Evolutionary conservation across 805 yeast species (phyloP).

Genomic region (Danielia reshetovae): DNA sequence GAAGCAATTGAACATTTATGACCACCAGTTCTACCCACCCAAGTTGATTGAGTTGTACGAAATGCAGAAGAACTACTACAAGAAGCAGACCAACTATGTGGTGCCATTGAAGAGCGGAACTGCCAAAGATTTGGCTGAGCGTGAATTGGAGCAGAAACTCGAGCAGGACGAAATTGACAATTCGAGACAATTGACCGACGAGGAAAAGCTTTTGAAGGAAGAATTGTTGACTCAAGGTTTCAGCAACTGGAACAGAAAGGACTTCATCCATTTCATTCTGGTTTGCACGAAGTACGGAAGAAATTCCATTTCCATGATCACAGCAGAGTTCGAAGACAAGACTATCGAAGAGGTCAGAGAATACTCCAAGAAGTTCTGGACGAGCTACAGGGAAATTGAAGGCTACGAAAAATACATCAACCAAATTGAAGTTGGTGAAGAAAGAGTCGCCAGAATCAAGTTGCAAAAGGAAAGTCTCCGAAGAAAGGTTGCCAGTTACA

Average conservation of each 20-base stretch:
- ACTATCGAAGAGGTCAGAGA: conserved; percentile 72
- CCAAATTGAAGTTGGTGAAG: conserved; percentile 89
- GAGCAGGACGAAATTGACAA: conserved; percentile 72
- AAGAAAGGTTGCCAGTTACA: conserved; percentile 65
- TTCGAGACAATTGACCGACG: conserved; percentile 79
- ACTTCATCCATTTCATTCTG: conserved; percentile 76
- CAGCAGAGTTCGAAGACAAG: conserved; percentile 79
- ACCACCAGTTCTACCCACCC: conserved; percentile 89
- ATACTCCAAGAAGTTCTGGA: conserved; percentile 82
- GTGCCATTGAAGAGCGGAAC: conserved; percentile 62
- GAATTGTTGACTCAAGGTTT: conserved; percentile 64
- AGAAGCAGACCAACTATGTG: conserved; percentile 60
- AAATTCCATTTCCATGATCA: conserved; percentile 63
- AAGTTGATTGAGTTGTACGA: conserved; percentile 72
- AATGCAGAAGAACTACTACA: conserved; percentile 72
- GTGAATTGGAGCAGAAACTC: conserved; percentile 45
- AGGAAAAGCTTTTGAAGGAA: conserved; percentile 63
- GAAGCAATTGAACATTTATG: conserved; percentile 74
- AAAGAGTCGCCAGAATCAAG: conserved; percentile 58
- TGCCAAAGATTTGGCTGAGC: conserved; percentile 25
- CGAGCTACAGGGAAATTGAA: conserved; percentile 70
- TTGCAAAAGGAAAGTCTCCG: conserved; percentile 78
- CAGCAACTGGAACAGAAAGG: conserved; percentile 81
- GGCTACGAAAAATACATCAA: conserved; percentile 80
- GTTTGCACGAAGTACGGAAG: conserved; percentile 79